These are phyloP conservation scores for Bolboschoenoplectus hybrid DNA, from an alignment of 202 grass and related monocot species.

Conservation along the genomic window DNA sequence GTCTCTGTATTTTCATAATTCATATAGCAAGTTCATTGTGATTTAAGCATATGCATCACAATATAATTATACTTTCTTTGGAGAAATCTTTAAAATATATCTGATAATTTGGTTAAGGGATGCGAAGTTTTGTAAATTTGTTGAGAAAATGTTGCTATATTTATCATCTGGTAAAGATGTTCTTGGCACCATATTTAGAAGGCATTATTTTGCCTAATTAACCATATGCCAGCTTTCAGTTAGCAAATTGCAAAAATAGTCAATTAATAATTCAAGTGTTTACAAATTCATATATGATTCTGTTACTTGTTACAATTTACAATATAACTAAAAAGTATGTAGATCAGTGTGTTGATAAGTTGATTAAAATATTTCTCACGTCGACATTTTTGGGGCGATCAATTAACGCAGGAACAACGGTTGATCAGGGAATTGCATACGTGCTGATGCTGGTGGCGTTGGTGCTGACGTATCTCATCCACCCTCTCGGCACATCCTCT, in stretches of 20 bases:
- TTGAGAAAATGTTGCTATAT: neutral
- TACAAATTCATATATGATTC: neutral
- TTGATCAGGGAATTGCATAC: slow-evolving; percentile 44
- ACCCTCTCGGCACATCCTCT: slow-evolving; percentile 42
- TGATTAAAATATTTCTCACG: neutral
- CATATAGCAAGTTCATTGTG: neutral
- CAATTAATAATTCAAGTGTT: neutral
- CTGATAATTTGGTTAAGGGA: neutral
- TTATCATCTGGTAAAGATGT: slow-evolving; percentile 4
- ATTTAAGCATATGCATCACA: neutral
- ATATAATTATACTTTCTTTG: neutral
- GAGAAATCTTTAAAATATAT: neutral
- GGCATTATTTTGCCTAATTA: slow-evolving; percentile 13
- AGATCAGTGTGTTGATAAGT: neutral
- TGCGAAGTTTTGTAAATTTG: neutral
- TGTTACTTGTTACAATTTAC: neutral
- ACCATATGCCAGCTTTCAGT: neutral
- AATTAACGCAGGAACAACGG: slow-evolving; percentile 38
- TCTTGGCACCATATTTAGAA: neutral
- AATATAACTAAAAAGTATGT: neutral
- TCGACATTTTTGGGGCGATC: neutral
- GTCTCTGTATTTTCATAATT: neutral
- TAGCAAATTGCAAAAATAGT: neutral
- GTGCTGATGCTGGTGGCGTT: slow-evolving; percentile 34
- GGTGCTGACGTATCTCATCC: slow-evolving; percentile 42